Conservation (phyloP, 495 filamentous ascomycete genomes). For the Aspergillus steynii region DNA sequence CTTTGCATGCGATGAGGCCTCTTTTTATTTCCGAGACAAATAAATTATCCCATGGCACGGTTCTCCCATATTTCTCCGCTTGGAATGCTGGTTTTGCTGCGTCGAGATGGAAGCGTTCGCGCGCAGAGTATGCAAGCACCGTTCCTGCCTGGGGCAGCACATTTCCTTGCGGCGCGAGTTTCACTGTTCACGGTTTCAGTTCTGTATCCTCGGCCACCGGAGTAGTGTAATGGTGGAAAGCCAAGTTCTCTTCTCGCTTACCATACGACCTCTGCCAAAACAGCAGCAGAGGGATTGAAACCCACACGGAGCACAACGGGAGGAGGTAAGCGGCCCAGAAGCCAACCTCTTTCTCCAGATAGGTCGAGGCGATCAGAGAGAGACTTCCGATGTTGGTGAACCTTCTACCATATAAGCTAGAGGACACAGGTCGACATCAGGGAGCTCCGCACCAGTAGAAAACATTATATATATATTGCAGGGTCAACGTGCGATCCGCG, state of each 20-base stretch:
- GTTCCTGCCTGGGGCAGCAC: neutral
- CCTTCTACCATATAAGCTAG: neutral
- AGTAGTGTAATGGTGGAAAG: no score
- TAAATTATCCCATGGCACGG: neutral
- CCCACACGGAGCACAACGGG: neutral
- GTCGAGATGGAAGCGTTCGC: neutral
- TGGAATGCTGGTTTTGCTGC: conserved; percentile 1
- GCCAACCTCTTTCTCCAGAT: conserved; percentile 3
- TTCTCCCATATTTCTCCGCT: neutral
- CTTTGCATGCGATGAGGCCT: conserved; percentile 1
- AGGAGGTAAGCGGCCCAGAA: conserved; percentile 2
- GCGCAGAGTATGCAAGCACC: conserved; percentile 1
- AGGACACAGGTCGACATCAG: no score
- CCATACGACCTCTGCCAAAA: conserved; percentile 3
- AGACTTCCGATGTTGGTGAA: conserved; percentile 2
- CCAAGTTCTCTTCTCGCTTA: neutral
- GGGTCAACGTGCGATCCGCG: conserved; percentile 2
- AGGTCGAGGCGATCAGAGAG: conserved; percentile 1
- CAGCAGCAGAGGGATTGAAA: neutral
- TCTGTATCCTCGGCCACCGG: no score
- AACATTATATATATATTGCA: conserved; percentile 3
- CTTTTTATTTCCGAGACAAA: conserved; percentile 3
- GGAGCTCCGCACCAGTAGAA: conserved; percentile 2
- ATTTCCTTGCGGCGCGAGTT: neutral
- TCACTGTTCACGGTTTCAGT: no score